Conservation (phyloP, 768 basidiomycete genomes). For the Hericium alpestre region DNA sequence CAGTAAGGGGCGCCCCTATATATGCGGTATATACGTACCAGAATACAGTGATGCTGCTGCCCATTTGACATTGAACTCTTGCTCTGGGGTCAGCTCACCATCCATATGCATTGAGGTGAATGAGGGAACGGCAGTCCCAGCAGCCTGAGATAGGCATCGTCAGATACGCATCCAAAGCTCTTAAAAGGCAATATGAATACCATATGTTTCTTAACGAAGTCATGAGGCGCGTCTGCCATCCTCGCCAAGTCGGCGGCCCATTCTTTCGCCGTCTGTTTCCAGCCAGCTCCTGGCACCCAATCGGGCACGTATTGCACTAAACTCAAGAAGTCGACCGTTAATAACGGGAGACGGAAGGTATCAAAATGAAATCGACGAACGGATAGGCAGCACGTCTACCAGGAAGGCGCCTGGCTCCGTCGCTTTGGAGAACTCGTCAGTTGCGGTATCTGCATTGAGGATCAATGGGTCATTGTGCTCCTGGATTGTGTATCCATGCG, state of each 20-base stretch:
- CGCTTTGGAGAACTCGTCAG: constrained; percentile 10
- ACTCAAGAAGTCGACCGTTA: not conserved
- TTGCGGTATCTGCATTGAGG: constrained; percentile 7
- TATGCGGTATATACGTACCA: not conserved
- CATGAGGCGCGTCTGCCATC: not conserved
- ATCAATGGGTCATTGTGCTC: constrained; percentile 9
- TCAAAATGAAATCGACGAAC: constrained; percentile 2
- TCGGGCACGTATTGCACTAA: not conserved
- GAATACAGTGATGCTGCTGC: constrained; percentile 8
- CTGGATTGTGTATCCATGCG: constrained; percentile 13
- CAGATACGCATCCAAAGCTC: not conserved
- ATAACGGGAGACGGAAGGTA: not conserved
- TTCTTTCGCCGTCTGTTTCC: not conserved
- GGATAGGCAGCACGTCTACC: constrained; percentile 11
- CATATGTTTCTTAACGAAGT: constrained; percentile 4
- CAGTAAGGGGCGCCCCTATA: not conserved
- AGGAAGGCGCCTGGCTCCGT: constrained; percentile 5
- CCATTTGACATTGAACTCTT: constrained; percentile 5
- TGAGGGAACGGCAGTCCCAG: not conserved
- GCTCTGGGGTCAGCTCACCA: not conserved
- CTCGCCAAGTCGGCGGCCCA: not conserved
- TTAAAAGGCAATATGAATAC: not conserved
- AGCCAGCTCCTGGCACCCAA: not conserved
- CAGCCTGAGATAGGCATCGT: not conserved
- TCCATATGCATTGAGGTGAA: not conserved